A percentile compares a stretch with the other conserved stretches of the same genome.
phyloP scores from a whole-genome alignment of 1,284 basidiomycete species.

The Pisolithus thermaeus region DNA sequence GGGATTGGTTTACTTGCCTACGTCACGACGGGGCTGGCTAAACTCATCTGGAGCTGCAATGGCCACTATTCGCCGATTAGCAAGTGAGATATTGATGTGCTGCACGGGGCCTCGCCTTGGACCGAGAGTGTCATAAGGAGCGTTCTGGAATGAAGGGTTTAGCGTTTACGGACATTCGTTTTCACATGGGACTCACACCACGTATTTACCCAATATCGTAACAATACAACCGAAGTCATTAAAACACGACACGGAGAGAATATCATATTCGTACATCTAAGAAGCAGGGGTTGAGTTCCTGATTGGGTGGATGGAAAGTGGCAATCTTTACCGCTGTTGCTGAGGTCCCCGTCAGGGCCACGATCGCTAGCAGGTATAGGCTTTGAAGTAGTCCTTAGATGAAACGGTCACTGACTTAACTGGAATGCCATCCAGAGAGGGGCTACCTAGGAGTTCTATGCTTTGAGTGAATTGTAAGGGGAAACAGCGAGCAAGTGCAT shows the following conservation, averaged over 20 bases:
- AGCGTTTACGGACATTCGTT: background rate
- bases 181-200: slow-evolving; percentile 1
- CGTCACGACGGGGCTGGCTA: background rate
- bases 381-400: no score
- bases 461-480: background rate
- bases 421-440: slow-evolving; percentile 3
- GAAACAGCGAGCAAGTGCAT: background rate
- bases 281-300: background rate
- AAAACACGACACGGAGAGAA: background rate
- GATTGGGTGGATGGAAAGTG: background rate
- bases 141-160: slow-evolving; percentile 1
- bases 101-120: slow-evolving; percentile 1
- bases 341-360: no score
- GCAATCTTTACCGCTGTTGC: slow-evolving; percentile 2
- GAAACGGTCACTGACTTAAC: no score
- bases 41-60: slow-evolving; percentile 6
- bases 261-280: background rate
- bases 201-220: slow-evolving; percentile 3
- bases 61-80: slow-evolving; percentile 1
- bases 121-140: slow-evolving; percentile 9
- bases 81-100: background rate
- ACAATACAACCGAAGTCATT: slow-evolving; percentile 3
- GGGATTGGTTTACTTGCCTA: background rate
- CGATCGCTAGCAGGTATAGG: no score
- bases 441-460: slow-evolving; percentile 6